phyloP scores from a whole-genome alignment of 495 filamentous ascomycete genomes.

The Chaetomium fimeti region DNA sequence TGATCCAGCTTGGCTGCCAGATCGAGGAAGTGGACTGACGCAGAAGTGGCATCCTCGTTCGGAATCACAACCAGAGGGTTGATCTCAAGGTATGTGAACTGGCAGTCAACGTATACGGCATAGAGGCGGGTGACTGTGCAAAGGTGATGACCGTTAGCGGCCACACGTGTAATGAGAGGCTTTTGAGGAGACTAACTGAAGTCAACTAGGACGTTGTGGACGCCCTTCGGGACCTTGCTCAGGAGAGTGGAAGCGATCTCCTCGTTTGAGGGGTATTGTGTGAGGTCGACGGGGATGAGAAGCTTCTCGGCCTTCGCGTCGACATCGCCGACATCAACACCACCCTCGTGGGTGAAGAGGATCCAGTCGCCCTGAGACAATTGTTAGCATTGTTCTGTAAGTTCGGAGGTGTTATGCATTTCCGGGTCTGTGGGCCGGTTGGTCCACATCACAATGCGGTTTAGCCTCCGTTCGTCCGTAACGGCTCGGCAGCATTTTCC shows the following conservation, averaged over 20 bases:
- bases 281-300: constrained; percentile 91
- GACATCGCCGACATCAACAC: constrained; percentile 99
- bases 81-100: constrained; percentile 99
- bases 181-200: constrained; percentile 58
- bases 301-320: constrained; percentile 99
- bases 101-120: constrained; percentile 98
- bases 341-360: constrained; percentile 98
- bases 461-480: constrained; percentile 61
- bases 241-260: constrained; percentile 81
- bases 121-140: constrained; percentile 58
- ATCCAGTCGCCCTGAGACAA: constrained; percentile 89
- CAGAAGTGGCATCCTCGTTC: constrained; percentile 86
- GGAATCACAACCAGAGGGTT: constrained; percentile 98
- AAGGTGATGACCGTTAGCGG: background rate
- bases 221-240: constrained; percentile 88
- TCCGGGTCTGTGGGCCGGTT: constrained; percentile 18
- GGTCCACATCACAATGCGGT: constrained; percentile 37
- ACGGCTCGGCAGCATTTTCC: constrained; percentile 15
- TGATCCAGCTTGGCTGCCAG: constrained; percentile 98
- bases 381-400: constrained; percentile 17
- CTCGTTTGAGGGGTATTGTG: constrained; percentile 93
- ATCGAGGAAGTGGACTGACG: constrained; percentile 96
- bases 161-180: constrained; percentile 41
- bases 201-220: constrained; percentile 97
- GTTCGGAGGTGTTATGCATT: constrained; percentile 33